Base-by-base conservation (phyloP, 78 protist species). In the Dictyostelium brefeldianum region DNA sequence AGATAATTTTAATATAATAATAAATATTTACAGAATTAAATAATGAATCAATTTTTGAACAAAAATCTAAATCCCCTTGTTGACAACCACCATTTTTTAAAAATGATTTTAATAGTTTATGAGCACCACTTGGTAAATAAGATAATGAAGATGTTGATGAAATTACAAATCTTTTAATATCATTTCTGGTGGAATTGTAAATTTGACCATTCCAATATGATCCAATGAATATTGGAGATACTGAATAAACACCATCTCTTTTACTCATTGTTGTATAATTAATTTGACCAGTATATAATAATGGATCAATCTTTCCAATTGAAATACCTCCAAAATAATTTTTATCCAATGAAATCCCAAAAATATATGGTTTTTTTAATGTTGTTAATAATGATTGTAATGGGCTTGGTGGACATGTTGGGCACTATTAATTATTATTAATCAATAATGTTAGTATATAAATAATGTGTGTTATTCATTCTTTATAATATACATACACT, bases 251-350 rank as follows among this genome's bases (percentile, higher is more conserved):
- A 6, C 59, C 73, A 77, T 64, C 79, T 6, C 47, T 41, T 77
- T 41, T 62, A 18, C 46, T n/a, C 92, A 87, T 87, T n/a, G 75
- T 20, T 27, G 92, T 87, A 47, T 87, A 87, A 56, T 87, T 87
- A 22, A 77, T 77, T 10, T 12, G 8, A 20, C 81, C 57, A 15
- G 65, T 46, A 27, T 74, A 87, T 14, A 87, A 59, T 48, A 87
- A 50, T 41, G 92, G 92, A 62, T 87, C 83, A 57, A 87, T 48
- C 20, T 25, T 15, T 20, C 92, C 92, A 14, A 87, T 41, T 25
- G 92, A 75, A 12, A 87, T 87, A 47, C 92, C 92, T 10, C 92
- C 92, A 77, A 87, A 87, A 64, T 77, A 87, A 77, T 74, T 77
- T 27, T 62, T 87, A 87, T 87, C 92, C 1, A 87, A 64, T 62